These are phyloP conservation scores for Botrytis squamosa DNA, from an alignment of 2,329 filamentous ascomycete species.

Conservation along the genomic window DNA sequence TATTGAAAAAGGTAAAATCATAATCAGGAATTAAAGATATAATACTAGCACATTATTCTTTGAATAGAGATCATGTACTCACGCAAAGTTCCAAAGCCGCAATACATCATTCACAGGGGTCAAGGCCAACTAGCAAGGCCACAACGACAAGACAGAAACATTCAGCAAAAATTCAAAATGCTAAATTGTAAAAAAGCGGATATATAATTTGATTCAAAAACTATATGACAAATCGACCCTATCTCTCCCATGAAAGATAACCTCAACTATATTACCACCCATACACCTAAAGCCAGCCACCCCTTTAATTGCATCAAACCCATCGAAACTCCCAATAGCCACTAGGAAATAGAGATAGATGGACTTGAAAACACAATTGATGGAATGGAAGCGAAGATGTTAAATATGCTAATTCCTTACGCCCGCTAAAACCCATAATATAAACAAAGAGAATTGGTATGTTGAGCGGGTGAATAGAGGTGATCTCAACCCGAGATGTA, in stretches of 20 bases:
- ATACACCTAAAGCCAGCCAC: slow-evolving; percentile 1
- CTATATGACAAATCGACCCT: slow-evolving; percentile 12
- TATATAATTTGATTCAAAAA: slow-evolving; percentile 2
- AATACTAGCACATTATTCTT: neutral
- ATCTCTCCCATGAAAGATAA: slow-evolving; percentile 14
- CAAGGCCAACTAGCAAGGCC: too few species aligned
- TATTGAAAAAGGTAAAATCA: neutral
- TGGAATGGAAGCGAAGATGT: neutral
- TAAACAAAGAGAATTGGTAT: neutral
- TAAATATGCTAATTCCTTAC: slow-evolving; percentile 11
- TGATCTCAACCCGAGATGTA: neutral
- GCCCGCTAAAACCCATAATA: slow-evolving; percentile 6
- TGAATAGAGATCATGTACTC: neutral
- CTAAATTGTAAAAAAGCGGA: neutral
- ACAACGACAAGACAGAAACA: neutral
- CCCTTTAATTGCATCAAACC: slow-evolving; percentile 6
- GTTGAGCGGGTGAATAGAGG: neutral
- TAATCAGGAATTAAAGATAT: neutral
- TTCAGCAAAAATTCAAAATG: neutral
- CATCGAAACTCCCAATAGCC: neutral
- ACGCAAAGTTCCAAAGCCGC: neutral
- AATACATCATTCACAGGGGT: neutral
- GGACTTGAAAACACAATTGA: slow-evolving; percentile 9
- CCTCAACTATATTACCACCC: slow-evolving; percentile 13
- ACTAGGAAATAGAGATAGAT: slow-evolving; percentile 11